phyloP scores from a whole-genome alignment of 352 stramenopile species.

The Globisporangium nunn region DNA sequence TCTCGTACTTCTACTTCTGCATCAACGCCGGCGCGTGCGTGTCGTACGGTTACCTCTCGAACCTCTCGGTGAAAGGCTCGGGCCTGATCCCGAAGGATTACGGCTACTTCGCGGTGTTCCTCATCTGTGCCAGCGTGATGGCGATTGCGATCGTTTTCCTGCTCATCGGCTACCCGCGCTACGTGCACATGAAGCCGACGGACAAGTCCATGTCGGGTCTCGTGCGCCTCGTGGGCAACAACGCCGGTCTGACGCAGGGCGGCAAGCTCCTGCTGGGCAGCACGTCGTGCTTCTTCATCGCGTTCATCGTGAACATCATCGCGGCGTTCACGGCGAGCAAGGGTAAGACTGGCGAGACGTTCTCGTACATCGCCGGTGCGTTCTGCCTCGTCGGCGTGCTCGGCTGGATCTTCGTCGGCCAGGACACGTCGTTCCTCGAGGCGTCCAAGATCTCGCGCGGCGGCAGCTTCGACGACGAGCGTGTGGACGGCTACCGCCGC shows the following conservation, averaged over 20 bases:
- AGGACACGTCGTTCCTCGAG: conserved; percentile 57
- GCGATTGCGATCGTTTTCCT: conserved; percentile 68
- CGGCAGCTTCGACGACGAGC: conserved; percentile 30
- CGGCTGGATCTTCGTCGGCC: conserved; percentile 73
- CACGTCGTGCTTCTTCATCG: conserved; percentile 41
- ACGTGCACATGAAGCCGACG: conserved; percentile 68
- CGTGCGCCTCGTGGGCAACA: conserved; percentile 57
- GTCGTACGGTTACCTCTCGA: conserved; percentile 86
- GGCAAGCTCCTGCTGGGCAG: conserved; percentile 70
- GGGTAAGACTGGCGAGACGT: conserved; percentile 41
- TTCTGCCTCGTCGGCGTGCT: conserved; percentile 75
- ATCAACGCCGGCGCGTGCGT: conserved; percentile 90
- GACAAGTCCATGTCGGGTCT: conserved; percentile 70
- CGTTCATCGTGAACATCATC: conserved; percentile 67
- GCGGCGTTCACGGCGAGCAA: conserved; percentile 61
- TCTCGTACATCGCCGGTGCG: conserved; percentile 62
- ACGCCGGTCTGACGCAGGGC: conserved; percentile 67
- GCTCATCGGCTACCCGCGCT: conserved; percentile 44
- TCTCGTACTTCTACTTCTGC: conserved; percentile 90
- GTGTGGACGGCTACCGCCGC: conserved; percentile 39
- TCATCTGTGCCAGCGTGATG: conserved; percentile 77
- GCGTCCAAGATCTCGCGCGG: conserved; percentile 24
- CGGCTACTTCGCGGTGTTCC: conserved; percentile 86
- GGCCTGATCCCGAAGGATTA: conserved; percentile 67
- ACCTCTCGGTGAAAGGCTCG: conserved; percentile 82